Evolutionary conservation across 164 flowering plant genomes (phyloP), one percentile per base, ranked within the genome.

Genomic region (Nymphaea colorata): DNA sequence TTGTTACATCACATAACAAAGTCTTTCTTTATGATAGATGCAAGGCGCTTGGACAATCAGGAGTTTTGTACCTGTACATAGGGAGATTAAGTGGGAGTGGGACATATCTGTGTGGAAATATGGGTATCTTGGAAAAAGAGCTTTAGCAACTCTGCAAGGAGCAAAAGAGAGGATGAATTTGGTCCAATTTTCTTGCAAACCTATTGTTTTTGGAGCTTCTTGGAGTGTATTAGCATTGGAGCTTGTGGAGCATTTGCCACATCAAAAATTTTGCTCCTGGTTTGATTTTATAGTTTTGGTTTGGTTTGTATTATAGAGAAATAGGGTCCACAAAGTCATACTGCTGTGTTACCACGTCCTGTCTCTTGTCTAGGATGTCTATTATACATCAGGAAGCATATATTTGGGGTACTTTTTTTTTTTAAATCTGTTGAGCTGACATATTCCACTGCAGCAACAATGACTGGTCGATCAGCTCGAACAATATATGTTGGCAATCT

Each of bases 11-110:
- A 84, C 81, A 78, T 93, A 87, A 89, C 90, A 65, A 74, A 70
- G 72, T 85, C 92, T 88, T 91, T 88, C 80, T 91, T 82, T 82
- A 91, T 94, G 95, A 82, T 91, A 89, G 97, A 94, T 89, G 86
- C 77, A 85, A 81, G 87, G 89, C 83, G 93, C 98, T 87, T 86
- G 93, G 96, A 84, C 84, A 82, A 82, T 78, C 82, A 77, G 88
- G 97, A 88, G 95, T 97, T 84, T 87, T 88, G 94, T 85, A 80
- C 78, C 81, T 86, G 81, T 85, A 76, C 90, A 82, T 93, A 93
- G 94, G 97, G 90, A 76, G 86, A 81, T 89, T 84, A 84, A 82
- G 77, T 74, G 90, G 36, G 95, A 82, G 72, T 84, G 83, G 86
- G 96, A 82, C 86, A 77, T 78, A 76, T 83, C 84, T 69, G 82